phyloP scores from a whole-genome alignment of 306 rosid genomes.

The Adenanthera pavonina region DNA sequence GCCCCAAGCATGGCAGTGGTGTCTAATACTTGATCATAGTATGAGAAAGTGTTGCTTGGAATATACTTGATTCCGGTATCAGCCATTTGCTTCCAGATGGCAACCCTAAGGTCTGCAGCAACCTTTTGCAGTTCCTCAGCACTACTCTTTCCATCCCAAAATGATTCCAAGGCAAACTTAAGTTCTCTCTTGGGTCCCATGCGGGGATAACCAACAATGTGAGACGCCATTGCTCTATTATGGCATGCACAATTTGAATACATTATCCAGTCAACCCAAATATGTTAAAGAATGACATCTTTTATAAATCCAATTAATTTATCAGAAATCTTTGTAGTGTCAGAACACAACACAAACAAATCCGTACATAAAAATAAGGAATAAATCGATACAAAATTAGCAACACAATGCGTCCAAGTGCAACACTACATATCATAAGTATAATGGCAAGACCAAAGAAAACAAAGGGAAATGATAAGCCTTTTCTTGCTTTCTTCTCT shows the following conservation, averaged over 20 bases:
- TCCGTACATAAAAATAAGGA: neutral
- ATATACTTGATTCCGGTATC: conserved; percentile 68
- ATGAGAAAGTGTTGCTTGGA: conserved; percentile 86
- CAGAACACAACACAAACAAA: neutral
- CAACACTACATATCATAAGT: conserved; percentile 20
- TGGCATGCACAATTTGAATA: conserved; percentile 25
- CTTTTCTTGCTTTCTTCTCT: neutral
- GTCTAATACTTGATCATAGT: conserved; percentile 87
- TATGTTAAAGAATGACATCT: neutral
- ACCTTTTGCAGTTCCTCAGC: conserved; percentile 67
- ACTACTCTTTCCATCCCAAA: conserved; percentile 83
- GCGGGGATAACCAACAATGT: conserved; percentile 88
- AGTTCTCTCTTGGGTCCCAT: conserved; percentile 91
- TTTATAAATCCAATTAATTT: neutral
- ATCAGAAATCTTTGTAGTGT: neutral
- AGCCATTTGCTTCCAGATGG: conserved; percentile 89
- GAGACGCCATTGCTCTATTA: conserved; percentile 77
- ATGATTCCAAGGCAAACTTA: conserved; percentile 81
- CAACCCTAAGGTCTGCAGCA: conserved; percentile 64
- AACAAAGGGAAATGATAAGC: neutral
- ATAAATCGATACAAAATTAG: neutral
- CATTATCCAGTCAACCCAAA: neutral
- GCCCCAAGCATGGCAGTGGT: conserved; percentile 89
- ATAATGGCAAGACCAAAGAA: neutral
- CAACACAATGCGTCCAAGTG: neutral